Conservation (phyloP, 768 basidiomycete species). For the Neoboletus brunneissimus region DNA sequence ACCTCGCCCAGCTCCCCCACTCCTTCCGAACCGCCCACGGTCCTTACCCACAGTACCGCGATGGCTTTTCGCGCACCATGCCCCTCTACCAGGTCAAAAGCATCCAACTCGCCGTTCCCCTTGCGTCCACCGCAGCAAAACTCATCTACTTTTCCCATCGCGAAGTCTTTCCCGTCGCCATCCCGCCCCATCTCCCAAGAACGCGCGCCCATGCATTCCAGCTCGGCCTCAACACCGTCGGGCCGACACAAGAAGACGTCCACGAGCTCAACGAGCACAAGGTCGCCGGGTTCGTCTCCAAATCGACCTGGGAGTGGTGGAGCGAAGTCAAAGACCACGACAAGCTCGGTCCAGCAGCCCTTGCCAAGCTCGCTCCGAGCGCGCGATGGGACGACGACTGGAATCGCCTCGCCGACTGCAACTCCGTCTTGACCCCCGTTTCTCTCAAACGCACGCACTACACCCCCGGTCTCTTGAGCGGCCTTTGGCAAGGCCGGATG, state of each 20-base stretch:
- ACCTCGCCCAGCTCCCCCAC: constrained; percentile 17
- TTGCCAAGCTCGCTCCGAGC: constrained; percentile 36
- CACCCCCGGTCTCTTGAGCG: constrained; percentile 49
- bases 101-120: constrained; percentile 36
- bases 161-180: constrained; percentile 44
- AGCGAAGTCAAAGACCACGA: constrained; percentile 16
- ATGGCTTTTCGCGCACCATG: constrained; percentile 31
- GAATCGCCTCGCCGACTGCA: constrained; percentile 50
- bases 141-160: constrained; percentile 60
- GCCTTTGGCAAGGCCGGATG: constrained; percentile 63
- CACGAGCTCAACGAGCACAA: constrained; percentile 50
- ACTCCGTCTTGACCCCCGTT: constrained; percentile 31
- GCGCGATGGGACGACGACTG: constrained; percentile 55
- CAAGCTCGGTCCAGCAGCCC: constrained; percentile 23
- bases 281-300: constrained; percentile 31
- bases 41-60: constrained; percentile 45
- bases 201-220: constrained; percentile 32
- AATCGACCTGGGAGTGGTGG: constrained; percentile 23
- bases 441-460: constrained; percentile 38
- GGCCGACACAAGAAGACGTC: constrained; percentile 59
- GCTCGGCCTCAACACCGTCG: constrained; percentile 25
- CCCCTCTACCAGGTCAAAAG: constrained; percentile 32
- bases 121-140: constrained; percentile 55
- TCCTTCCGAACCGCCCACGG: constrained; percentile 42
- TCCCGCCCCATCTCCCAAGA: constrained; percentile 38